Evolutionary conservation across 768 basidiomycete genomes (phyloP).

Genomic region (Tulasnella sp.): DNA sequence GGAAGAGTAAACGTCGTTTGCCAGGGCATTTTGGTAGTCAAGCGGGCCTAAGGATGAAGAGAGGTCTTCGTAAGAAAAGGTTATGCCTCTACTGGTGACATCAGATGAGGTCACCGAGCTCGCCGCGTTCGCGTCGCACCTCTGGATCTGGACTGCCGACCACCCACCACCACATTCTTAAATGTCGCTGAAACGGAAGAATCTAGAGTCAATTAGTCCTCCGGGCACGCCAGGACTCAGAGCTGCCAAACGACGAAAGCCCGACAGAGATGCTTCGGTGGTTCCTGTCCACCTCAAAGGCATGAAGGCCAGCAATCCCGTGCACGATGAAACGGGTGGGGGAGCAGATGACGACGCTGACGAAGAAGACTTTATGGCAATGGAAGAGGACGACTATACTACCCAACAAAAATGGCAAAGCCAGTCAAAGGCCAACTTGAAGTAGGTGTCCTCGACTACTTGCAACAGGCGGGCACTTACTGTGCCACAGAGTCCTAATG

Average conservation of each 20-base stretch:
- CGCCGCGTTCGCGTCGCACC: not conserved
- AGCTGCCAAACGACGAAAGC: conserved; percentile 21
- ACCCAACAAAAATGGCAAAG: conserved; percentile 79
- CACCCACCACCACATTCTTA: not conserved
- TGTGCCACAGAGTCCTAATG: conserved; percentile 71
- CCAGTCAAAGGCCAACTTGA: conserved; percentile 82
- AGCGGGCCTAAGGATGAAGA: not conserved
- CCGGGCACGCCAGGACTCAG: conserved; percentile 2
- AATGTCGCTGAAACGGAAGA: conserved; percentile 17
- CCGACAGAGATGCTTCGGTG: conserved; percentile 11
- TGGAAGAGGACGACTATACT: conserved; percentile 63
- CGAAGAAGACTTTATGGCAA: conserved; percentile 77
- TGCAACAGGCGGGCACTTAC: not conserved
- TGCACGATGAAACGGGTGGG: conserved; percentile 61
- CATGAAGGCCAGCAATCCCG: conserved; percentile 27
- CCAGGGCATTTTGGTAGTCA: conserved; percentile 64
- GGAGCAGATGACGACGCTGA: conserved; percentile 40
- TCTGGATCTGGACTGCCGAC: not conserved
- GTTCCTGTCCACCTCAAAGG: conserved; percentile 22
- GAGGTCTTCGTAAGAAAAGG: too few relatives aligned
- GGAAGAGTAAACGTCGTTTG: conserved; percentile 75
- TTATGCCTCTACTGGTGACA: not conserved
- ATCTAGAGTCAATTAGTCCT: conserved; percentile 17
- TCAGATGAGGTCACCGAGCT: not conserved
- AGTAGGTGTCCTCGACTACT: conserved; percentile 44